Evolutionary conservation across 768 basidiomycete species (phyloP).

Genomic region (Epithele typhae): DNA sequence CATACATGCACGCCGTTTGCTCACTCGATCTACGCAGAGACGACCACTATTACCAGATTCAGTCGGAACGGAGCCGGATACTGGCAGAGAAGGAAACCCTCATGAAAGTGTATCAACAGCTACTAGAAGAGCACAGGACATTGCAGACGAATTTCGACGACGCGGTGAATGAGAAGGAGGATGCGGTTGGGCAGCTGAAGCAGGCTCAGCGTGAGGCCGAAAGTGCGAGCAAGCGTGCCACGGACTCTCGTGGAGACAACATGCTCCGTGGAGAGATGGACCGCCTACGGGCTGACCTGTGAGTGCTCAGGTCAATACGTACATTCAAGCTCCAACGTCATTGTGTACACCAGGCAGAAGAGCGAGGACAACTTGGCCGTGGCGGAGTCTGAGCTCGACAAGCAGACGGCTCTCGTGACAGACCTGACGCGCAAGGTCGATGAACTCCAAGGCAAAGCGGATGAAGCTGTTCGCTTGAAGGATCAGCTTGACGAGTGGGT

Average conservation of each 20-base stretch:
- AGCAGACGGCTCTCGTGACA: constrained; percentile 59
- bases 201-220: constrained; percentile 59
- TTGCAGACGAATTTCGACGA: constrained; percentile 81
- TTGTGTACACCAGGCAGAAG: constrained; percentile 69
- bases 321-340: too few species aligned
- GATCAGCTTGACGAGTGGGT: constrained; percentile 94
- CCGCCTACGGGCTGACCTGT: constrained; percentile 79
- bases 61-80: constrained; percentile 73
- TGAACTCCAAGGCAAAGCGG: constrained; percentile 74
- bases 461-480: constrained; percentile 75
- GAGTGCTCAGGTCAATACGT: constrained; percentile 32
- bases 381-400: constrained; percentile 81
- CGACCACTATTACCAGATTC: constrained; percentile 84
- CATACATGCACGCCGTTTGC: background rate
- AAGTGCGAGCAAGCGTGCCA: constrained; percentile 48
- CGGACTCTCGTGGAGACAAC: constrained; percentile 67
- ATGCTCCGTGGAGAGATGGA: constrained; percentile 80
- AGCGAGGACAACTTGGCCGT: constrained; percentile 88
- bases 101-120: constrained; percentile 71
- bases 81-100: constrained; percentile 83
- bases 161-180: constrained; percentile 71
- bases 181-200: constrained; percentile 58
- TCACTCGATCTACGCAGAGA: constrained; percentile 45
- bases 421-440: constrained; percentile 79
- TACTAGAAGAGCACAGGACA: constrained; percentile 71